Evolutionary conservation across 1,284 basidiomycete genomes (phyloP).

Genomic region (Ceratobasidium sp.): DNA sequence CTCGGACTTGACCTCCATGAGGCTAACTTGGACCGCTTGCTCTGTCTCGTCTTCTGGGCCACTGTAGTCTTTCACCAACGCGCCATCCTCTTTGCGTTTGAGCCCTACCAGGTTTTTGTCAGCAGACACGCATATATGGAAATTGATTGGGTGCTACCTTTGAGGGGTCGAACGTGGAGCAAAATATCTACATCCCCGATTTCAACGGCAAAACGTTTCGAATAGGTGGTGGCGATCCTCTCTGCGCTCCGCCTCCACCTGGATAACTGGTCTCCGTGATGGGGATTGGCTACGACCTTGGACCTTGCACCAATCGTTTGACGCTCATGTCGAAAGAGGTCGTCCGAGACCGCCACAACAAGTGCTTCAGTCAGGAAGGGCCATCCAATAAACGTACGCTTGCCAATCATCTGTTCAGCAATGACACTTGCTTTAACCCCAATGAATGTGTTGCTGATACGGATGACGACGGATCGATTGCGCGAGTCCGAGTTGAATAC

Average conservation of each 20-base stretch:
- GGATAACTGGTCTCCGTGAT: slow-evolving; percentile 64
- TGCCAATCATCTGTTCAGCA: slow-evolving; percentile 76
- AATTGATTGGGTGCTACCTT: slow-evolving; percentile 61
- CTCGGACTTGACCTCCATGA: slow-evolving; percentile 80
- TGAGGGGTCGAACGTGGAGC: slow-evolving; percentile 83
- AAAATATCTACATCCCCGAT: slow-evolving; percentile 82
- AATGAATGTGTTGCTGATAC: slow-evolving; percentile 80
- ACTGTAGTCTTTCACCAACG: slow-evolving; percentile 95
- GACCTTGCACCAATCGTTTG: slow-evolving; percentile 60
- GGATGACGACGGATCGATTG: slow-evolving; percentile 92
- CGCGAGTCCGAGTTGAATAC: slow-evolving; percentile 90
- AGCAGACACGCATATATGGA: slow-evolving; percentile 11
- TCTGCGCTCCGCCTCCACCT: slow-evolving; percentile 82
- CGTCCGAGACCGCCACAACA: slow-evolving; percentile 87
- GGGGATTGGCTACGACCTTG: slow-evolving; percentile 73
- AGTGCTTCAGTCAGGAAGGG: slow-evolving; percentile 94
- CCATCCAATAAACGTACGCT: slow-evolving; percentile 86
- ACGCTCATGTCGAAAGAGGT: slow-evolving; percentile 82
- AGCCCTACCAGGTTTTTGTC: slow-evolving; percentile 61
- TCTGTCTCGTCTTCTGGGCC: slow-evolving; percentile 79
- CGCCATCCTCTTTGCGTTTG: slow-evolving; percentile 85
- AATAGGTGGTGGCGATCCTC: slow-evolving; percentile 82
- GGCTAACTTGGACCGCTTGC: slow-evolving; percentile 83
- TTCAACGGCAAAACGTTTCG: slow-evolving; percentile 87
- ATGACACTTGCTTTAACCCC: slow-evolving; percentile 72